Conservation (phyloP, 169 alveolate species). For the Babesia bigemina region DNA sequence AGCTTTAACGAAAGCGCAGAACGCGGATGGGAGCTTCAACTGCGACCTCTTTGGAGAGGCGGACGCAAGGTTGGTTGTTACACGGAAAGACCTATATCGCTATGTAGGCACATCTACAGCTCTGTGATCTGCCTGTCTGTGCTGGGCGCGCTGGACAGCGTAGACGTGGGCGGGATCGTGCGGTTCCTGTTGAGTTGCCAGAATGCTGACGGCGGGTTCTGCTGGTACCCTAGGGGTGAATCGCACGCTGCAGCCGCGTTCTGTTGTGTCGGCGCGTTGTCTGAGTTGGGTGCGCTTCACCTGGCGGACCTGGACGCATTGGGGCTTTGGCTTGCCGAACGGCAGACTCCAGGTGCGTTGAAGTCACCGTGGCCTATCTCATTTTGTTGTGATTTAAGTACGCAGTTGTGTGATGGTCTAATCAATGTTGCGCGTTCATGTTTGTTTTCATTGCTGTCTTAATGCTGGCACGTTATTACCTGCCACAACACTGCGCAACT, state of each 20-base stretch:
- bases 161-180: conserved; percentile 83
- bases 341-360: conserved; percentile 85
- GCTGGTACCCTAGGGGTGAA: conserved; percentile 93
- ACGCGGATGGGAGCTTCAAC: conserved; percentile 92
- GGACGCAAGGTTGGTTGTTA: conserved; percentile 83
- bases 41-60: conserved; percentile 94
- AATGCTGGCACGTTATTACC: too few species aligned
- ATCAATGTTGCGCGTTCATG: too few species aligned
- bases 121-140: conserved; percentile 89
- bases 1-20: conserved; percentile 52
- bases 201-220: conserved; percentile 93
- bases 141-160: conserved; percentile 77
- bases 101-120: conserved; percentile 84
- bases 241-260: conserved; percentile 96
- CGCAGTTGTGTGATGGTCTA: too few species aligned
- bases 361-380: neutral
- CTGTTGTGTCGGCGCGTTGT: conserved; percentile 86
- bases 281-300: conserved; percentile 55
- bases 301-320: conserved; percentile 39
- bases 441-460: too few species aligned
- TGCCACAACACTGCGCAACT: too few species aligned
- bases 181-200: conserved; percentile 87
- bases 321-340: conserved; percentile 89
- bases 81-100: too few species aligned
- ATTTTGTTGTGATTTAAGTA: too few species aligned